These are phyloP conservation scores for Trichoderma lentiforme DNA, from an alignment of 2,329 filamentous ascomycete genomes.

Conservation along the genomic window DNA sequence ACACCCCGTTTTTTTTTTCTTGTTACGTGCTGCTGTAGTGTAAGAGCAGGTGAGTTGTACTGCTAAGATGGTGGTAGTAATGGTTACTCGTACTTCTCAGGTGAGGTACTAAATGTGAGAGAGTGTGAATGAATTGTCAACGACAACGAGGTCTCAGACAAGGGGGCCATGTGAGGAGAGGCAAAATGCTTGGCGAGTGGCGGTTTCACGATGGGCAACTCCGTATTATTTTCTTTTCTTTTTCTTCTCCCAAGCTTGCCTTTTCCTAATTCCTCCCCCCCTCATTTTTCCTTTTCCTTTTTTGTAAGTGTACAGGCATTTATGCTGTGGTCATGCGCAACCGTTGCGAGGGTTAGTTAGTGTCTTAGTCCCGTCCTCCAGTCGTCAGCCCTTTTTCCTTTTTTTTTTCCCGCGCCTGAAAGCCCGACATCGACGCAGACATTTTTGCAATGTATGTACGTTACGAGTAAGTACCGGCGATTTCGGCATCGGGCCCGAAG, in stretches of 20 bases:
- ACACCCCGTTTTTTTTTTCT: background rate
- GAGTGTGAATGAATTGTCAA: background rate
- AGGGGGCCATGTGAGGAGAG: background rate
- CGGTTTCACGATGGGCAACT: background rate
- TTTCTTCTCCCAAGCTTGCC: background rate
- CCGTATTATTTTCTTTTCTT: background rate
- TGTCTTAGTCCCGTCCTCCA: background rate
- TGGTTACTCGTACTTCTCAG: background rate
- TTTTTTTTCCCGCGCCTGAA: background rate
- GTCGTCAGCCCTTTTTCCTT: background rate
- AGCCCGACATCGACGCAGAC: background rate
- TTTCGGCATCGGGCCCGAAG: slow-evolving; percentile 13
- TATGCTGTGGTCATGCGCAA: background rate
- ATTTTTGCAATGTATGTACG: background rate
- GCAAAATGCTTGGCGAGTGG: slow-evolving; percentile 6
- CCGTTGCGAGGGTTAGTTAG: background rate
- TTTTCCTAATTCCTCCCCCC: background rate
- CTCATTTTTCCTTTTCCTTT: background rate
- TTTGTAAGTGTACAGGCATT: background rate
- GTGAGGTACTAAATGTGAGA: background rate
- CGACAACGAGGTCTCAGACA: background rate
- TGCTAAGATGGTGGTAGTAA: background rate
- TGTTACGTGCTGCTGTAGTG: background rate
- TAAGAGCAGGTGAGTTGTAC: background rate
- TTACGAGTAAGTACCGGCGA: background rate